Conservation (phyloP, 2,329 filamentous ascomycete species). For the Penicillium decumbens region DNA sequence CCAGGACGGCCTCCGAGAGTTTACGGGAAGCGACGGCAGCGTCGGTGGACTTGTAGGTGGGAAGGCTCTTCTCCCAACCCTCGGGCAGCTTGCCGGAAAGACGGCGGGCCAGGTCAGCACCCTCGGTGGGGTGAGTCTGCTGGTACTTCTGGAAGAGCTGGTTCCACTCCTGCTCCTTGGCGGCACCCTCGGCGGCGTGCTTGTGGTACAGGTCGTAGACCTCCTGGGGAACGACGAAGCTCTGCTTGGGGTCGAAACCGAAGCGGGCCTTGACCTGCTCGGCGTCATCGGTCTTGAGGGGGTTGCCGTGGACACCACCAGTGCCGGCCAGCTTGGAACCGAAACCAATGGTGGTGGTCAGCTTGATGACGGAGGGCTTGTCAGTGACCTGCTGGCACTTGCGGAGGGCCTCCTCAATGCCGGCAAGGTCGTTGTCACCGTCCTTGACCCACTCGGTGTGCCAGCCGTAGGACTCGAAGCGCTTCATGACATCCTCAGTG, state of each 20-base stretch:
- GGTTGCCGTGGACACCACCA: constrained; percentile 90
- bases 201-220: constrained; percentile 89
- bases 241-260: constrained; percentile 91
- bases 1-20: constrained; percentile 88
- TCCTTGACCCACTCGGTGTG: constrained; percentile 78
- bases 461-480: constrained; percentile 97
- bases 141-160: constrained; percentile 83
- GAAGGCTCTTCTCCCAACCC: constrained; percentile 92
- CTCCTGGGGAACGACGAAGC: constrained; percentile 87
- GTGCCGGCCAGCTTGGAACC: constrained; percentile 92
- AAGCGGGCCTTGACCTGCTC: constrained; percentile 92
- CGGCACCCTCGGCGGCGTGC: constrained; percentile 78
- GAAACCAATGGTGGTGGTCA: constrained; percentile 95
- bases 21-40: constrained; percentile 86
- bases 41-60: constrained; percentile 83
- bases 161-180: constrained; percentile 92
- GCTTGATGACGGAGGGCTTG: constrained; percentile 96
- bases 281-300: constrained; percentile 90
- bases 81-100: constrained; percentile 79
- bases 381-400: constrained; percentile 81
- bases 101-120: constrained; percentile 76
- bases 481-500: constrained; percentile 92
- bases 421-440: constrained; percentile 81
- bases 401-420: constrained; percentile 82
- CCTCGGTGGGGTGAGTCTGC: constrained; percentile 70